Evolutionary conservation across 1,284 basidiomycete genomes (phyloP).

Genomic region (Tylopilus orsonianus): DNA sequence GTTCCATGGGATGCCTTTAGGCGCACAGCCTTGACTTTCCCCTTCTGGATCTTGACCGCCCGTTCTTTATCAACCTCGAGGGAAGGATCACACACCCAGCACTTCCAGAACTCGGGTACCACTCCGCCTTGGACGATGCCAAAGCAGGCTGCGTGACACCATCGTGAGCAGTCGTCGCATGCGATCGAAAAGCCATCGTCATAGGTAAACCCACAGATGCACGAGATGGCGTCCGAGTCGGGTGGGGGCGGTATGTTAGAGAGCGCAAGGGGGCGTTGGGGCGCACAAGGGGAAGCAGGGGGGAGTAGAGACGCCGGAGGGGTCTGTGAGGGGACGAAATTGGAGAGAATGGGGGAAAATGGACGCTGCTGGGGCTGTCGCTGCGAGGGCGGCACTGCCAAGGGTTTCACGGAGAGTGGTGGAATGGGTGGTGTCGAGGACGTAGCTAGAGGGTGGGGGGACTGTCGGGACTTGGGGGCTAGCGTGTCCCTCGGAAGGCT

Average conservation of each 20-base stretch:
- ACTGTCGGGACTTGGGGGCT: slow-evolving; percentile 17
- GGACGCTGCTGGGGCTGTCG: slow-evolving; percentile 20
- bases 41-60: slow-evolving; percentile 47
- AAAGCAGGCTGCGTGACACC: slow-evolving; percentile 92
- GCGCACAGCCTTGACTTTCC: slow-evolving; percentile 28
- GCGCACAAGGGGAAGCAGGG: slow-evolving; percentile 25
- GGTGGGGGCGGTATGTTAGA: slow-evolving; percentile 25
- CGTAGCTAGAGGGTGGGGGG: slow-evolving; percentile 18
- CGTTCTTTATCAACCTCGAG: slow-evolving; percentile 43
- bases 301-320: slow-evolving; percentile 15
- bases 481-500: slow-evolving; percentile 7
- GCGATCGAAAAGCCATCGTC: slow-evolving; percentile 94
- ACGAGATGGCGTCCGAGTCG: slow-evolving; percentile 54
- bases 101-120: slow-evolving; percentile 75
- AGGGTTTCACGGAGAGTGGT: slow-evolving; percentile 13
- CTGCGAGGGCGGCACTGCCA: slow-evolving; percentile 13
- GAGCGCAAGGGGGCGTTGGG: slow-evolving; percentile 19
- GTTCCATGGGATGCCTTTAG: slow-evolving; percentile 28
- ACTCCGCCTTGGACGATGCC: slow-evolving; percentile 60
- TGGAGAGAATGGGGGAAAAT: slow-evolving; percentile 21
- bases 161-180: slow-evolving; percentile 85
- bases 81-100: slow-evolving; percentile 59
- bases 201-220: slow-evolving; percentile 71
- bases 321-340: slow-evolving; percentile 17
- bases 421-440: slow-evolving; percentile 19